A percentile compares a stretch with the other conserved stretches of the same genome.
Conservation (phyloP, 1,139 yeast genomes). For the Blastobotrys apis region DNA sequence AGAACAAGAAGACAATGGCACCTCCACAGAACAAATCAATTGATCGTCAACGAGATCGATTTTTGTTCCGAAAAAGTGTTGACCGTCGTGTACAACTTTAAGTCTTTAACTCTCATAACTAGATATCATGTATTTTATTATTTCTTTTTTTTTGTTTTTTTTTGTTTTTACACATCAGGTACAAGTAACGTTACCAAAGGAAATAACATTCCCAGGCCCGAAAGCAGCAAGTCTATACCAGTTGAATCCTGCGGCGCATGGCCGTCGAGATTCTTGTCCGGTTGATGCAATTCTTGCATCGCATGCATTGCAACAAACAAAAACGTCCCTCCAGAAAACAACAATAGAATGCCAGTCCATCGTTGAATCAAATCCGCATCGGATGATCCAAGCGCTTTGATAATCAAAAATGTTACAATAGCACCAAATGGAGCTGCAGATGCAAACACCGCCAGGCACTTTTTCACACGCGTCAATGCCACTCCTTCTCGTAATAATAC, state of each 20-base stretch:
- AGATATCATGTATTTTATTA: conserved; percentile 37
- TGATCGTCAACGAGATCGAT: conserved; percentile 43
- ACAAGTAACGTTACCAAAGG: conserved; percentile 34
- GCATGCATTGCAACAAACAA: conserved; percentile 66
- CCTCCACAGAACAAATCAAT: conserved; percentile 44
- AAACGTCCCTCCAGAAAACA: conserved; percentile 72
- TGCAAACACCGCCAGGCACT: conserved; percentile 47
- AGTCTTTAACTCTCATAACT: neutral
- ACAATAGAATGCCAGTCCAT: conserved; percentile 48
- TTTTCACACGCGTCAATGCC: conserved; percentile 34
- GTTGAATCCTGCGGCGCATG: conserved; percentile 20
- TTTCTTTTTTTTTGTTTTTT: neutral
- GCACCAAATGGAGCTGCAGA: conserved; percentile 53
- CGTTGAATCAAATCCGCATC: conserved; percentile 33
- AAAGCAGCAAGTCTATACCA: conserved; percentile 21
- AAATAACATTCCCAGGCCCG: conserved; percentile 33
- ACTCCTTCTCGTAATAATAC: conserved; percentile 44
- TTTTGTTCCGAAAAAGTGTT: conserved; percentile 44
- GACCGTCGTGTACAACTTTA: conserved; percentile 12
- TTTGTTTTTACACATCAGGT: conserved; percentile 26
- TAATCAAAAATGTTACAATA: conserved; percentile 42
- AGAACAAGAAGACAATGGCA: conserved; percentile 36
- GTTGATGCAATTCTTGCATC: conserved; percentile 39
- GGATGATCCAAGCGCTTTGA: conserved; percentile 35
- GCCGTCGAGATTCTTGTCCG: conserved; percentile 21